Conservation (phyloP, 345 rosid species). For the Barbarea vulgaris region DNA sequence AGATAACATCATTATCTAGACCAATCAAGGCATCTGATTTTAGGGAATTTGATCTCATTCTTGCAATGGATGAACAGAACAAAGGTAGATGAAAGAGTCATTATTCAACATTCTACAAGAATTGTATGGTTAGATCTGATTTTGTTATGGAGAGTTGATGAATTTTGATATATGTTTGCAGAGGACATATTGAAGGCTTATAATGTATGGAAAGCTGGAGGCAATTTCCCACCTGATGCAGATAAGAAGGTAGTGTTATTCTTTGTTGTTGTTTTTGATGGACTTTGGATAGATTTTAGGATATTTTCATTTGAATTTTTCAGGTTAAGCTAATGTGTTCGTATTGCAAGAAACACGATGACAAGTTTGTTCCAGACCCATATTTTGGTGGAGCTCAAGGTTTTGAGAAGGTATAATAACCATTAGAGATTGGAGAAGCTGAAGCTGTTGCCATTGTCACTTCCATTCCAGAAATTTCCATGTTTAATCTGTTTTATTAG, state of each 20-base stretch:
- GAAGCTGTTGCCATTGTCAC: neutral
- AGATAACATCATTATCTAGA: conserved; percentile 90
- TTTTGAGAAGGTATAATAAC: conserved; percentile 75
- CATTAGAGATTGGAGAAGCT: neutral
- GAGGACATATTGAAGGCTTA: conserved; percentile 79
- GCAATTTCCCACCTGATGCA: conserved; percentile 65
- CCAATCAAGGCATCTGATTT: conserved; percentile 87
- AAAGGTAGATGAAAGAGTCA: conserved; percentile 43
- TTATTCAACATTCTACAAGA: neutral
- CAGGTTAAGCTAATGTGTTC: conserved; percentile 95
- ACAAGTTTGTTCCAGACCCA: conserved; percentile 88
- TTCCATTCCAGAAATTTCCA: neutral
- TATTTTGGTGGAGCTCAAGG: conserved; percentile 93
- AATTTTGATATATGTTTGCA: conserved; percentile 33
- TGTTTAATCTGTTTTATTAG: neutral
- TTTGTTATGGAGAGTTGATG: neutral
- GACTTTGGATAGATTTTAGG: neutral
- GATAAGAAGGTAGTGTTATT: conserved; percentile 57
- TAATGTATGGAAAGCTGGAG: conserved; percentile 75
- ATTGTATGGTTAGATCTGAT: conserved; percentile 5
- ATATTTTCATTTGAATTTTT: neutral
- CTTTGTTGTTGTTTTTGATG: neutral
- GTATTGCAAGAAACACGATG: conserved; percentile 83
- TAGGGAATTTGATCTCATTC: conserved; percentile 78
- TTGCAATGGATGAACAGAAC: conserved; percentile 90